Conservation (phyloP, 306 rosid genomes). For the Citrullus amarus region DNA sequence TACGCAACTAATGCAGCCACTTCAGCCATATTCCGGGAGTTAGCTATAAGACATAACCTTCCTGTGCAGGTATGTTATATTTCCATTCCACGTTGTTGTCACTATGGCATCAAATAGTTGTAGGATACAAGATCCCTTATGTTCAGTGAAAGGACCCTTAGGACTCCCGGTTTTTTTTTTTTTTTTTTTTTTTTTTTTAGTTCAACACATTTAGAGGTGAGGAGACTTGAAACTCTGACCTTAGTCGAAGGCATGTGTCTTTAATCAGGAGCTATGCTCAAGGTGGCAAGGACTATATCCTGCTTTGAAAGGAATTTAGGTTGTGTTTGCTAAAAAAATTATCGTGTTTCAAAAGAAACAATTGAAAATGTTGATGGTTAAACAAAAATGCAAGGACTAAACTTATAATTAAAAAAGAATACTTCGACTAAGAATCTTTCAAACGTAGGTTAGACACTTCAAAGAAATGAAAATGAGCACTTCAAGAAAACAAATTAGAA, state of each 20-base stretch:
- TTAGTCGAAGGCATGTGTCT: too few species aligned
- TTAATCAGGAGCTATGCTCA: too few species aligned
- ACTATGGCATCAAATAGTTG: not conserved
- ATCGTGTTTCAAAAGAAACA: not conserved
- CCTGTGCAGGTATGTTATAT: conserved; percentile 65
- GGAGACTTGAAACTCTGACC: too few species aligned
- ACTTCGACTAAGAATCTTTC: too few species aligned
- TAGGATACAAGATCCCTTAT: not conserved
- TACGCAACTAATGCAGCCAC: conserved; percentile 83
- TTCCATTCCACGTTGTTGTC: not conserved
- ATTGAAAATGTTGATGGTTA: too few species aligned
- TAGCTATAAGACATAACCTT: conserved; percentile 57
- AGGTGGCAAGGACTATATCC: not conserved
- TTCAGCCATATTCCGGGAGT: conserved; percentile 70
- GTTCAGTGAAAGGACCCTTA: not conserved
- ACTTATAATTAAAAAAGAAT: too few species aligned
- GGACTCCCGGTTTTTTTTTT: not conserved
- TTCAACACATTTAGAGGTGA: too few species aligned
- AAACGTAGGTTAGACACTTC: too few species aligned
- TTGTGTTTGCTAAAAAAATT: not conserved
- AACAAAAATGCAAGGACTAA: too few species aligned
- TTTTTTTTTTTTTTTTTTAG: too few species aligned
- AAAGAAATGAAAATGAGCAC: too few species aligned
- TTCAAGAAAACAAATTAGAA: too few species aligned
- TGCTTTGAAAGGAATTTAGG: not conserved